These are phyloP conservation scores for Tetrahymena thermophila DNA, from an alignment of 73 alveolate genomes.

Conservation along the genomic window DNA sequence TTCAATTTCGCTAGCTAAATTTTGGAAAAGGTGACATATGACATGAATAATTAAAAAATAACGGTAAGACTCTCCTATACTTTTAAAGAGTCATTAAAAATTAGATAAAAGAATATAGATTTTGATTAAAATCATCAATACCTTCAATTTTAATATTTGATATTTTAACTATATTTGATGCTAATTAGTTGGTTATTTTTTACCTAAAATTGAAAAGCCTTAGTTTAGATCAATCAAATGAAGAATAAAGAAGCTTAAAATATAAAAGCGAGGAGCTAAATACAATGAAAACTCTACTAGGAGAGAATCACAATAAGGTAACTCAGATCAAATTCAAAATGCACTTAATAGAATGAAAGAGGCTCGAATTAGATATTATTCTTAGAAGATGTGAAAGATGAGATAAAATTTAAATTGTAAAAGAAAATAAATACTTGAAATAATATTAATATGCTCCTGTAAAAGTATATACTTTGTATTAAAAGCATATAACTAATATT, in stretches of 20 bases:
- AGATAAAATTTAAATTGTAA: neutral
- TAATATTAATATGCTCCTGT: no score
- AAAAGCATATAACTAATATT: no score
- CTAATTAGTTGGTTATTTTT: neutral
- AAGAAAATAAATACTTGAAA: no score
- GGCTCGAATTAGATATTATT: neutral
- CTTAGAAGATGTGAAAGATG: neutral
- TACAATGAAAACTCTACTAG: neutral
- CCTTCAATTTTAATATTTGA: neutral
- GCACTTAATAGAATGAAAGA: neutral
- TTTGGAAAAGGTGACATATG: neutral
- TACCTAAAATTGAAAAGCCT: neutral
- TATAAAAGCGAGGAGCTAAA: neutral
- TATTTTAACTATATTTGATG: neutral
- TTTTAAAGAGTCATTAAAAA: neutral
- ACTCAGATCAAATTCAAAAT: neutral
- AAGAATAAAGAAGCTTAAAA: neutral
- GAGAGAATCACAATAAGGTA: neutral
- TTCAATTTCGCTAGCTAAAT: neutral
- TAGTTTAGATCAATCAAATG: neutral
- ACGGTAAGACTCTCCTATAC: neutral
- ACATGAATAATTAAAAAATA: neutral
- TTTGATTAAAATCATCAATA: neutral
- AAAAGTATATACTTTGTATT: no score
- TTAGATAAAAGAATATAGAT: neutral